Base-by-base conservation (phyloP, 2,329 filamentous ascomycete species). In the Niveomyces coronatus region DNA sequence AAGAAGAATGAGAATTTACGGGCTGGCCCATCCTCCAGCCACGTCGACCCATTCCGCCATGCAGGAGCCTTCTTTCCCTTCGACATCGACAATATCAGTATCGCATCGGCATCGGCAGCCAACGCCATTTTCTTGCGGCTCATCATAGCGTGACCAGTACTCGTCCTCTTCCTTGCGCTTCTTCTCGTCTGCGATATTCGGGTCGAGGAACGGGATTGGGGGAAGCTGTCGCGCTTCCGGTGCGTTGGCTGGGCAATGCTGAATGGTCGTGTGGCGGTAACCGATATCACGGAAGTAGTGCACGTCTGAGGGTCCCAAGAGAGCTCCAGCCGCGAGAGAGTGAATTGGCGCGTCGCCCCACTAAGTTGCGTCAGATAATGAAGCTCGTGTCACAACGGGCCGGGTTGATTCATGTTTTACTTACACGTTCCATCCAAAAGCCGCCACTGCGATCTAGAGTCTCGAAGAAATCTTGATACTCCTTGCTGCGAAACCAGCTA, bases 251-350 rank as follows among this genome's bases (percentile, higher is more conserved):
- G 91, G 91, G 54, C 91, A 98, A 62, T 98, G 91, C 63, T 96
- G 89, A 55, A 98, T 98, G 4, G 91, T 98, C 6, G 91, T 98
- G 63, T 98, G 91, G 54, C 91, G 78, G 65, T 98, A 98, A 39
- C 91, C 91, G 63, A 96, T 89, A 60, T 98, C 91, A 51, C 91
- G 86, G 79, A 98, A 98, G 66, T 98, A 98, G 63, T 98, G 91
- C 44, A 98, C 85, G 54, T 98, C 87, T 39, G 71, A 69, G 32
- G 84, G 79, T 3, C 77, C 72, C 22, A 98, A 73, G 13, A 98
- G 78, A 23, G 82, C 84, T 49, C 91, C 91, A 18, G 91, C 89
- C 19, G 91, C 91, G 36, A 98, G 82, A 26, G 91, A 98, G 65
- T 98, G 91, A 51, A 98, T 95, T 11, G 91, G 91, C 41, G 91